Percentiles rank a stretch among this genome's conserved stretches.
Conservation (phyloP, 1,284 basidiomycete genomes). For the Ustilago trichophora region DNA sequence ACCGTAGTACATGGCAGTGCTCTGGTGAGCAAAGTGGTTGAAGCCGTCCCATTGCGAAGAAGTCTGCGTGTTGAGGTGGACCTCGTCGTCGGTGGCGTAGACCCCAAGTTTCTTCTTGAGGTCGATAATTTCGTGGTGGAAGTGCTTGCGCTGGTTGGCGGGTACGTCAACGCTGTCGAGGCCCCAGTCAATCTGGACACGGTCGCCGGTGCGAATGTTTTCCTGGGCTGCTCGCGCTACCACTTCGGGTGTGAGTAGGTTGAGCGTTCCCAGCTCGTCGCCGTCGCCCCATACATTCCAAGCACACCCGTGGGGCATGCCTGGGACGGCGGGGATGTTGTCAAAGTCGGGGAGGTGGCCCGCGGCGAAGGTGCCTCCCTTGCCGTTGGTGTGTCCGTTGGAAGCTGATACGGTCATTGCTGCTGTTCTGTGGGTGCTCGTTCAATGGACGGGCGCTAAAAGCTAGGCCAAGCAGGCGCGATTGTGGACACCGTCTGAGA, state of each 20-base stretch:
- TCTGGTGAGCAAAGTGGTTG: conserved; percentile 43
- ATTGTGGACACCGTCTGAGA: too few relatives aligned
- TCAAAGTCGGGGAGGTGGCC: conserved; percentile 25
- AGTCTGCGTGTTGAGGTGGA: conserved; percentile 46
- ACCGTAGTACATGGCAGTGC: conserved; percentile 27
- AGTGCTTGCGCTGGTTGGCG: conserved; percentile 23
- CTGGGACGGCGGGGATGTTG: conserved; percentile 21
- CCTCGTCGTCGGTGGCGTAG: conserved; percentile 44
- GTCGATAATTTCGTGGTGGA: conserved; percentile 33
- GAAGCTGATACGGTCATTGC: conserved; percentile 4
- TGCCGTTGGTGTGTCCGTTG: neutral
- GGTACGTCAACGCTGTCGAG: conserved; percentile 44
- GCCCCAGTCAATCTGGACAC: conserved; percentile 44
- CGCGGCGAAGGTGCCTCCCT: conserved; percentile 2
- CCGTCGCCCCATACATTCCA: conserved; percentile 38
- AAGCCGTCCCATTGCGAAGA: conserved; percentile 46
- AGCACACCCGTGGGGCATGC: conserved; percentile 43
- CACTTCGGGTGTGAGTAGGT: conserved; percentile 30
- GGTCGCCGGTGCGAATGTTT: conserved; percentile 37
- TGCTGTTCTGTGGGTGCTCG: neutral
- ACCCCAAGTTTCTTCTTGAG: conserved; percentile 36
- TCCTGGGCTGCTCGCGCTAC: conserved; percentile 25
- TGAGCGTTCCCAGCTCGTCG: conserved; percentile 37
- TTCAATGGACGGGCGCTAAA: too few relatives aligned
- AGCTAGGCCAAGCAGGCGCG: too few relatives aligned